These are phyloP conservation scores for Tilletiopsis washingtonensis DNA, from an alignment of 1,284 basidiomycete genomes.

Conservation along the genomic window DNA sequence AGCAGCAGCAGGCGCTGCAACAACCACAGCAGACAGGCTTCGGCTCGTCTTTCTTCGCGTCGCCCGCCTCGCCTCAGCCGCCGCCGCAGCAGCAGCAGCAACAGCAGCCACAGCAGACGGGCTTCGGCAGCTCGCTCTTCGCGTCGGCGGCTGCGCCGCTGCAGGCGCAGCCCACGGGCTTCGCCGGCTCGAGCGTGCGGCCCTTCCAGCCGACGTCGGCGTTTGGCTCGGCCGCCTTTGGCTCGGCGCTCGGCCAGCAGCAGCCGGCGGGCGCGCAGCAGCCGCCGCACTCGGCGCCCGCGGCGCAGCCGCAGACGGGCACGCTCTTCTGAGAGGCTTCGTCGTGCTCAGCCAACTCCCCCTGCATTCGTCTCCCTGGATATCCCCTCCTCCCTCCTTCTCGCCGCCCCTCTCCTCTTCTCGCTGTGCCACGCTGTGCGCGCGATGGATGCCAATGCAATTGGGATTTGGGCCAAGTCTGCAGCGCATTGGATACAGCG, in stretches of 20 bases:
- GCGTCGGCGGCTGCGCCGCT: background rate
- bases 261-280: background rate
- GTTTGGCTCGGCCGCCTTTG: slow-evolving; percentile 26
- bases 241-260: background rate
- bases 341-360: too few relatives aligned
- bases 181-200: slow-evolving; percentile 26
- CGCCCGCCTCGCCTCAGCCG: background rate
- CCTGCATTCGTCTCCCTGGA: too few relatives aligned
- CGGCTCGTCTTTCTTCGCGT: slow-evolving; percentile 8
- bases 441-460: too few relatives aligned
- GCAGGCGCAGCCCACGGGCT: slow-evolving; percentile 22
- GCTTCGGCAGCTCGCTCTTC: background rate
- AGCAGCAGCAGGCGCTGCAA: background rate
- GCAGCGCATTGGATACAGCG: too few relatives aligned
- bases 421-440: too few relatives aligned
- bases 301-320: slow-evolving; percentile 2
- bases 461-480: too few relatives aligned
- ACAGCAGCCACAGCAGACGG: slow-evolving; percentile 7
- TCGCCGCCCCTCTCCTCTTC: too few relatives aligned
- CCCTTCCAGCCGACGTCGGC: slow-evolving; percentile 40
- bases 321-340: background rate
- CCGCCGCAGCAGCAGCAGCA: slow-evolving; percentile 7
- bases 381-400: too few relatives aligned
- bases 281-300: slow-evolving; percentile 2
- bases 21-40: slow-evolving; percentile 3